Evolutionary conservation across 2,329 filamentous ascomycete genomes (phyloP), one percentile per base, ranked within the genome.

Genomic region (Elsinoe ampelina): DNA sequence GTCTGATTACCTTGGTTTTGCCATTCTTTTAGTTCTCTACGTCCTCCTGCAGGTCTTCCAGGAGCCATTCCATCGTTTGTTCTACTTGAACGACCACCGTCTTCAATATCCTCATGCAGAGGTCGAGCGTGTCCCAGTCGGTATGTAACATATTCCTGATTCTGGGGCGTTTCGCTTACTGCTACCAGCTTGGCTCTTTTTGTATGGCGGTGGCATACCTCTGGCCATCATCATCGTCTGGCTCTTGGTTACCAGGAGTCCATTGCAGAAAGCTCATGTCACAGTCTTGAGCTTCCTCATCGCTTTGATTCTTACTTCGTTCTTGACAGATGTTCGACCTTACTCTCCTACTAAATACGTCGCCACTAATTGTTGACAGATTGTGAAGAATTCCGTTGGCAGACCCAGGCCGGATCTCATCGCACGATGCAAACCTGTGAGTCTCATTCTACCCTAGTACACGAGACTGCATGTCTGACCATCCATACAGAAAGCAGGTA

Each of bases 11-110:
- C 72, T 95, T 30, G 89, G 89, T 35, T 81, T 97, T 61, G 74
- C 77, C 1, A 70, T 87, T 38, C 76, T 97, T n/a, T 66, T 89
- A 6, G 74, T 77, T 4, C 81, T 78, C 54, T 93, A 88, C 71
- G 71, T 86, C 15, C 64, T 84, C 34, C 43, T 62, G 7, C 66
- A 88, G 80, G 74, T 87, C 64, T 77, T 86, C 62, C 79, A 88
- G 64, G 84, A 85, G 59, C 93, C 93, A 0, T 97, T 97, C 69
- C 90, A 97, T 70, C 89, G 89, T 72, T 87, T 96, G 82, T 97
- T 98, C 74, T 87, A 83, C 61, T 80, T 97, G 60, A 87, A 90
- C 68, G 89, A 97, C 68, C 79, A 87, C 20, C 77, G 83, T 51
- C 89, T 97, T 59, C 85, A 89, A 61, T 96, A 86, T 66, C 93